Percentiles rank a stretch among this genome's conserved stretches.
Evolutionary conservation across 495 filamentous ascomycete species (phyloP).

Genomic region (Penicillium malachiteum): DNA sequence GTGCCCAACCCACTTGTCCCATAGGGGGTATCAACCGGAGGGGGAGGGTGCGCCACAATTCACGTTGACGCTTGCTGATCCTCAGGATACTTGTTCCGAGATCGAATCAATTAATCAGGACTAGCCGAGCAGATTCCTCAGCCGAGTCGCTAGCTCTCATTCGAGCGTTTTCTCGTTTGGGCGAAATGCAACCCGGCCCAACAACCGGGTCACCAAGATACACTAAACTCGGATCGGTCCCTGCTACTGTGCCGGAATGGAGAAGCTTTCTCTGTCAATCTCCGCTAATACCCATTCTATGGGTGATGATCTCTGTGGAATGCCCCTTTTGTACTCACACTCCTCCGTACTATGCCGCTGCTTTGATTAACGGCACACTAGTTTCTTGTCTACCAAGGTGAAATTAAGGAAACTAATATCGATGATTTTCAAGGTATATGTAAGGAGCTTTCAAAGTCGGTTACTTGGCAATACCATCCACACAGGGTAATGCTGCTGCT

Average conservation of each 20-base stretch:
- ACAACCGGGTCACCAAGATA: constrained; percentile 6
- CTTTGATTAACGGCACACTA: too few relatives aligned
- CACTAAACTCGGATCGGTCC: constrained; percentile 14
- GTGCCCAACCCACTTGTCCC: neutral
- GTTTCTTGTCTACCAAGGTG: too few relatives aligned
- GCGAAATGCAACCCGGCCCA: constrained; percentile 16
- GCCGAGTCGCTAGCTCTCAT: neutral
- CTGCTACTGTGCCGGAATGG: neutral
- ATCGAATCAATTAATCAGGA: neutral
- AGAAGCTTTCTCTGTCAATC: neutral
- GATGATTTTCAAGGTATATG: too few relatives aligned
- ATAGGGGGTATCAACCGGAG: neutral
- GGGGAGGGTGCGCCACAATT: neutral
- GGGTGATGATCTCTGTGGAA: too few relatives aligned
- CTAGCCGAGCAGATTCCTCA: neutral
- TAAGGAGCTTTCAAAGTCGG: too few relatives aligned
- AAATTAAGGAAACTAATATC: too few relatives aligned
- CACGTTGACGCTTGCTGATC: neutral
- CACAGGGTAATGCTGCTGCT: too few relatives aligned
- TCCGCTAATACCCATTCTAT: too few relatives aligned
- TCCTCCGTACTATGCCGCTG: too few relatives aligned
- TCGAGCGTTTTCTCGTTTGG: constrained; percentile 6
- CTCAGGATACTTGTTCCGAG: neutral
- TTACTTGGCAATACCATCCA: too few relatives aligned
- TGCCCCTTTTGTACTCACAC: too few relatives aligned